Conservation (phyloP, 805 yeast genomes). For the Metschnikowia kunwiensis region DNA sequence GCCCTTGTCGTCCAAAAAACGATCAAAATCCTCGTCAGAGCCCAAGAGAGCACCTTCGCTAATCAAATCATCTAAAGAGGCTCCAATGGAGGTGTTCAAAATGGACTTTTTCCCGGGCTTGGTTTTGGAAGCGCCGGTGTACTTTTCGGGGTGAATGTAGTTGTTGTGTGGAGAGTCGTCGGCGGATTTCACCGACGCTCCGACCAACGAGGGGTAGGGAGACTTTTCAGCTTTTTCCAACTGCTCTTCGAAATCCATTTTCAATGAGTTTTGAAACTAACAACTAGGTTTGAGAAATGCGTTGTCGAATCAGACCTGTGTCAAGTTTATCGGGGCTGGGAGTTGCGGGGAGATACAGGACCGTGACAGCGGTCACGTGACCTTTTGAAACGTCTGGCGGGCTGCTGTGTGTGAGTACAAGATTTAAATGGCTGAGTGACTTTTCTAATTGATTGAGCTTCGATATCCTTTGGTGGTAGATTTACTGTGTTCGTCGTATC, state of each 20-base stretch:
- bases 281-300: too few species aligned
- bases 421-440: too few species aligned
- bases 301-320: background rate
- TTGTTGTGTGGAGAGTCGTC: slow-evolving; percentile 45
- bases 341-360: too few species aligned
- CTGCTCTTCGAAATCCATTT: slow-evolving; percentile 31
- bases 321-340: slow-evolving; percentile 6
- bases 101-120: slow-evolving; percentile 16
- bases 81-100: slow-evolving; percentile 40
- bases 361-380: too few species aligned
- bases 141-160: slow-evolving; percentile 45
- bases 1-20: slow-evolving; percentile 52
- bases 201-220: slow-evolving; percentile 50
- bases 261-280: too few species aligned
- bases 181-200: slow-evolving; percentile 48
- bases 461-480: too few species aligned
- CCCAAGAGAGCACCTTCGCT: slow-evolving; percentile 46
- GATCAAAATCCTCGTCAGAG: slow-evolving; percentile 51
- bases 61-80: slow-evolving; percentile 51
- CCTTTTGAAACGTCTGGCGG: too few species aligned
- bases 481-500: too few species aligned
- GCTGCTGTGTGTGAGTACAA: too few species aligned
- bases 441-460: too few species aligned
- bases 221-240: slow-evolving; percentile 50
- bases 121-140: slow-evolving; percentile 24